phyloP scores from a whole-genome alignment of 305 asterid species.

The Fraxinus floribunda region DNA sequence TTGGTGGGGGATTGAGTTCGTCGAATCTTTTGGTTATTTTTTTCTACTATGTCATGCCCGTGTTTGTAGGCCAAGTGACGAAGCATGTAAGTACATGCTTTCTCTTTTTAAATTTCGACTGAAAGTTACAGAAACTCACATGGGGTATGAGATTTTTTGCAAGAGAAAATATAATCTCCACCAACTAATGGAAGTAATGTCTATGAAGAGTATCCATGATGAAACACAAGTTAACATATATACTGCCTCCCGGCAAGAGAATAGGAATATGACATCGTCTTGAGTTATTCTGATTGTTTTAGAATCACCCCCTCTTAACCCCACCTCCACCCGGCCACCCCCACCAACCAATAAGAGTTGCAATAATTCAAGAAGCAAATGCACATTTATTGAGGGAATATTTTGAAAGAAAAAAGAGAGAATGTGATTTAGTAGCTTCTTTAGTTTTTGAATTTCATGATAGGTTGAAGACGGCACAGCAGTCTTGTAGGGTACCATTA shows the following conservation, averaged over 20 bases:
- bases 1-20: neutral
- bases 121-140: conserved; percentile 11
- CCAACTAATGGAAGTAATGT: conserved; percentile 19
- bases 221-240: conserved; percentile 21
- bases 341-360: conserved; percentile 1
- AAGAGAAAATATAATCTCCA: conserved; percentile 9
- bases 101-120: neutral
- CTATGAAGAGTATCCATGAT: conserved; percentile 31
- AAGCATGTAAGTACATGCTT: neutral
- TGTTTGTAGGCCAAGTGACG: neutral
- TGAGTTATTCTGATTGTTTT: conserved; percentile 22
- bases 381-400: neutral
- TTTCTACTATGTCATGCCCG: neutral
- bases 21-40: neutral
- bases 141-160: conserved; percentile 26
- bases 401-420: conserved; percentile 10
- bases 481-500: conserved; percentile 39
- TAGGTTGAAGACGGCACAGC: conserved; percentile 25
- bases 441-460: conserved; percentile 1
- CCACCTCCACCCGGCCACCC: neutral
- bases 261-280: conserved; percentile 33
- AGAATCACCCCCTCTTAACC: conserved; percentile 2
- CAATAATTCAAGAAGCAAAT: neutral
- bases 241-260: conserved; percentile 11
- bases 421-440: conserved; percentile 1